phyloP scores from a whole-genome alignment of 2,329 filamentous ascomycete genomes.

The Coniella vitis region DNA sequence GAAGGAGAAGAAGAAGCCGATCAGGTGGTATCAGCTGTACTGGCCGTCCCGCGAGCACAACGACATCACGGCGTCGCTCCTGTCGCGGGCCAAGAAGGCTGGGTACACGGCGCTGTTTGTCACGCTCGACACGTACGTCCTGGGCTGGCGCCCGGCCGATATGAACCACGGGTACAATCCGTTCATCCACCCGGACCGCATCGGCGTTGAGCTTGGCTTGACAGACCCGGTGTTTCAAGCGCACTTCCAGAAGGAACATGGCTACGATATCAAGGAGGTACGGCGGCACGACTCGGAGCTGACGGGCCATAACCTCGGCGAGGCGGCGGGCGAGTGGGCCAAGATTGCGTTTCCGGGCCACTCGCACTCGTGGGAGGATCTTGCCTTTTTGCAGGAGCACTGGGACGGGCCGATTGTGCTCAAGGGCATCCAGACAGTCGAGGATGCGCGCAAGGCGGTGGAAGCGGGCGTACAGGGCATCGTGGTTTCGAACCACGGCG shows the following conservation, averaged over 20 bases:
- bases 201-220: constrained; percentile 14
- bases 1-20: constrained; percentile 14
- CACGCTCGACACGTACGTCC: constrained; percentile 51
- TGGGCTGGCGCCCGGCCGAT: constrained; percentile 45
- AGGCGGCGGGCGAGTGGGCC: constrained; percentile 46
- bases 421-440: constrained; percentile 64
- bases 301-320: constrained; percentile 45
- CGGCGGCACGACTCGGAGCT: constrained; percentile 34
- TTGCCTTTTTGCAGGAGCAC: constrained; percentile 55
- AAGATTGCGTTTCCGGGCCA: constrained; percentile 53
- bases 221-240: constrained; percentile 10
- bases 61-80: constrained; percentile 40
- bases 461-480: constrained; percentile 59
- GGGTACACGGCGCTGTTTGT: constrained; percentile 49
- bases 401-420: constrained; percentile 53
- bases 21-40: constrained; percentile 55
- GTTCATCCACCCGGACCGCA: constrained; percentile 11
- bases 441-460: constrained; percentile 55
- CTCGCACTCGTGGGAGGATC: constrained; percentile 55
- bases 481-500: constrained; percentile 65
- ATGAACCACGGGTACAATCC: constrained; percentile 15
- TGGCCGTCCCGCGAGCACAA: constrained; percentile 46
- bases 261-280: constrained; percentile 26
- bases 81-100: constrained; percentile 37
- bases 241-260: constrained; percentile 7